These are phyloP conservation scores for Blepharisma undulans DNA, from an alignment of 169 alveolate species.

Conservation along the genomic window DNA sequence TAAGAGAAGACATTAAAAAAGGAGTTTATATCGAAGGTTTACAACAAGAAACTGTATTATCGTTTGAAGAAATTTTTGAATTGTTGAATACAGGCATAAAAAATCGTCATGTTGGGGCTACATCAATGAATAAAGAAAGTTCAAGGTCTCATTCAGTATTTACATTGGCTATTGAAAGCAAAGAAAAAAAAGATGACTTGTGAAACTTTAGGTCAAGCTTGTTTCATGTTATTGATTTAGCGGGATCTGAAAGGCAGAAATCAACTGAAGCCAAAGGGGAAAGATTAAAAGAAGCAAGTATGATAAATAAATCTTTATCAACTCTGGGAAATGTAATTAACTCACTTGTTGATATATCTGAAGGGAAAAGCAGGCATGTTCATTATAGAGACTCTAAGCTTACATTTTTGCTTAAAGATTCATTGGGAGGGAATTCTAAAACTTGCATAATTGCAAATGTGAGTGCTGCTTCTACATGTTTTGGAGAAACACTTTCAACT, in stretches of 20 bases:
- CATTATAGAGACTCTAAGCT: conserved; percentile 88
- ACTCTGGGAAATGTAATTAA: conserved; percentile 84
- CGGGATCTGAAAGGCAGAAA: conserved; percentile 86
- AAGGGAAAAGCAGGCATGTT: conserved; percentile 79
- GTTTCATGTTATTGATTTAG: conserved; percentile 84
- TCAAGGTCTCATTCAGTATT: conserved; percentile 83
- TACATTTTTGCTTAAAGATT: conserved; percentile 83
- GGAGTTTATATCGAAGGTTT: conserved; percentile 84
- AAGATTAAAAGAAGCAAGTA: conserved; percentile 84
- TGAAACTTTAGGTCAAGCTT: conserved; percentile 62
- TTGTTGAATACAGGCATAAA: conserved; percentile 51
- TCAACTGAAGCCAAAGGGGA: conserved; percentile 73
- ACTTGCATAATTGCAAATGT: conserved; percentile 89
- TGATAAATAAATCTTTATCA: conserved; percentile 83
- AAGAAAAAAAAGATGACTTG: conserved; percentile 25
- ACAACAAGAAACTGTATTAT: conserved; percentile 68
- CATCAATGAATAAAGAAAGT: conserved; percentile 75
- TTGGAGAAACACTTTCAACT: conserved; percentile 83
- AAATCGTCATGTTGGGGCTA: conserved; percentile 70
- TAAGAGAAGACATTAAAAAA: conserved; percentile 78
- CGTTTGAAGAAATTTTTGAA: conserved; percentile 60
- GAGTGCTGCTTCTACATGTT: conserved; percentile 65
- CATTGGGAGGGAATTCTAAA: conserved; percentile 87
- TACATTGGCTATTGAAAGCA: conserved; percentile 58
- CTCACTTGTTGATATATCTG: conserved; percentile 69